Percentiles rank a stretch among this genome's conserved stretches.
Conservation (phyloP, 1,284 basidiomycete genomes). For the Sanghuangporus sanghuang region DNA sequence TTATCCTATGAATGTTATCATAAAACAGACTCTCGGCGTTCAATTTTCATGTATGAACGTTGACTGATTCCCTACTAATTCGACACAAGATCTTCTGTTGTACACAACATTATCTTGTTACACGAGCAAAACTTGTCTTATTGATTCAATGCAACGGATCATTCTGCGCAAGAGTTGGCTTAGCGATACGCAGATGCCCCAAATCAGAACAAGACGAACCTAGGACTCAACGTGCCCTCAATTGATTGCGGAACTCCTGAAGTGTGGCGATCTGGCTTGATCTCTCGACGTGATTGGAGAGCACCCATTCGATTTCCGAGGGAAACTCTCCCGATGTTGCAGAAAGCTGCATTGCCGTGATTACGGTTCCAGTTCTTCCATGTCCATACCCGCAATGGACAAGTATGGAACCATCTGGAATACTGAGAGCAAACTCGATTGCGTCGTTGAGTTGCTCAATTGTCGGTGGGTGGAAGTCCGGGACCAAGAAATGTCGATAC, state of each 20-base stretch:
- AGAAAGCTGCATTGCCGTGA: conserved; percentile 20
- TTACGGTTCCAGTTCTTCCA: conserved; percentile 22
- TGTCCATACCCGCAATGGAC: conserved; percentile 22
- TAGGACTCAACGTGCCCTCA: not conserved
- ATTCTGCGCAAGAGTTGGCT: too few species aligned
- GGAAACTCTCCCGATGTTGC: conserved; percentile 18
- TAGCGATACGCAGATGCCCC: too few species aligned
- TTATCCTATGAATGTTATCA: too few species aligned
- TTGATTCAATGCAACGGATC: too few species aligned
- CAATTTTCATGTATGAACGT: too few species aligned
- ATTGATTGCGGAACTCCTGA: not conserved
- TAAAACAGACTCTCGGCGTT: too few species aligned
- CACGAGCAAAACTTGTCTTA: too few species aligned
- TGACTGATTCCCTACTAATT: too few species aligned
- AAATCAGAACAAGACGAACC: not conserved
- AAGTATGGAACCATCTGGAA: conserved; percentile 12
- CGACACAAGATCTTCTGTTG: too few species aligned
- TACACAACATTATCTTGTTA: too few species aligned
- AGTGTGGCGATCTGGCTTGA: not conserved
- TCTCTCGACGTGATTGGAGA: not conserved
- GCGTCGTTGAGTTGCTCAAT: conserved; percentile 15
- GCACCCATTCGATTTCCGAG: not conserved
- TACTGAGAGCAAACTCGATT: conserved; percentile 3
- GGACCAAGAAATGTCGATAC: conserved; percentile 19
- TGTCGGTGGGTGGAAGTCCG: conserved; percentile 17